Conservation (phyloP, 345 rosid genomes). For the Isatis tinctoria region DNA sequence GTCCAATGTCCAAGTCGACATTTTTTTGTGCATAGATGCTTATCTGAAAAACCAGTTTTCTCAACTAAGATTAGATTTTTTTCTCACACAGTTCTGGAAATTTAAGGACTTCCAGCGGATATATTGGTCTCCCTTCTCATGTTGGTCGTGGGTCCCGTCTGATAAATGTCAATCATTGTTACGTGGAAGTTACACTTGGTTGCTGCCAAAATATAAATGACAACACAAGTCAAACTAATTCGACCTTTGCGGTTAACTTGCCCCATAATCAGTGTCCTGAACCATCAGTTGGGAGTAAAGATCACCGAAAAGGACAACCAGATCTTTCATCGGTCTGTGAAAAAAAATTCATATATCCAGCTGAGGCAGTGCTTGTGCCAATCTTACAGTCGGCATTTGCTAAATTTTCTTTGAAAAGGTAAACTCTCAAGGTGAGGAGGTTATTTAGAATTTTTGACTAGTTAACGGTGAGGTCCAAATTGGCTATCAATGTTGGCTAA, state of each 20-base stretch:
- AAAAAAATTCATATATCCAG: slow-evolving; percentile 80
- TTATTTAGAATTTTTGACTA: slow-evolving; percentile 19
- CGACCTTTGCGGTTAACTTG: slow-evolving; percentile 40
- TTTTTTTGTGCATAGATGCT: not conserved
- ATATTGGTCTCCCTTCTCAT: slow-evolving; percentile 62
- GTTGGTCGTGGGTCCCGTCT: slow-evolving; percentile 59
- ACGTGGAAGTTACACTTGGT: slow-evolving; percentile 86
- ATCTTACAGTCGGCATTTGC: slow-evolving; percentile 78
- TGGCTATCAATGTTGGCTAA: not conserved
- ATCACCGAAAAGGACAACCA: slow-evolving; percentile 48
- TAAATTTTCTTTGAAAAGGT: slow-evolving; percentile 89
- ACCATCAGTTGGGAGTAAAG: slow-evolving; percentile 51
- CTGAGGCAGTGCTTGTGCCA: slow-evolving; percentile 90
- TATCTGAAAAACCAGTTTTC: not conserved
- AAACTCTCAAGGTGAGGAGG: slow-evolving; percentile 14
- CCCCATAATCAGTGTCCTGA: slow-evolving; percentile 58
- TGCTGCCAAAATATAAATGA: slow-evolving; percentile 48
- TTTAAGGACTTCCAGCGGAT: slow-evolving; percentile 52
- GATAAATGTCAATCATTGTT: slow-evolving; percentile 64
- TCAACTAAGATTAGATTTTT: slow-evolving; percentile 11
- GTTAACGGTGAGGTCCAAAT: slow-evolving; percentile 10
- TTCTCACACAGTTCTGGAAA: slow-evolving; percentile 54
- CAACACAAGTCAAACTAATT: slow-evolving; percentile 40
- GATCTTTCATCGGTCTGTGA: slow-evolving; percentile 43
- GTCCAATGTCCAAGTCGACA: not conserved